phyloP scores from a whole-genome alignment of 2,329 filamentous ascomycete genomes.

The Capronia coronata region DNA sequence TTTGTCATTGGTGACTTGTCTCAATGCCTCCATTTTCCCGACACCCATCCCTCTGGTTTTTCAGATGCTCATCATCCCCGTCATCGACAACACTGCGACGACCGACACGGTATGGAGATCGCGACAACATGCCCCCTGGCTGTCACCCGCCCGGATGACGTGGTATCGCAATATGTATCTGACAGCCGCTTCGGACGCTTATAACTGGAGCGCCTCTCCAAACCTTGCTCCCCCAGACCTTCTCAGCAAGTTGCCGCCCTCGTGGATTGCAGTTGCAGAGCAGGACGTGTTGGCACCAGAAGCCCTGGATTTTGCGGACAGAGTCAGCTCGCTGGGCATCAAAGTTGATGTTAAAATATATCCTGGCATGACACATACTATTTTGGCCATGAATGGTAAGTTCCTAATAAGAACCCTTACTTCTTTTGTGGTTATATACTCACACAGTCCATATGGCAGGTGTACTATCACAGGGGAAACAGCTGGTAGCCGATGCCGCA shows the following conservation, averaged over 20 bases:
- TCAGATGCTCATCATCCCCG: constrained; percentile 8
- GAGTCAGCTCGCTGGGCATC: constrained; percentile 43
- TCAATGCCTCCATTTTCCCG: constrained; percentile 37
- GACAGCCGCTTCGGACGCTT: constrained; percentile 41
- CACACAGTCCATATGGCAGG: neutral
- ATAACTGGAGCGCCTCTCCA: constrained; percentile 49
- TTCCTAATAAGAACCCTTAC: neutral
- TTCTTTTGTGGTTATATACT: neutral
- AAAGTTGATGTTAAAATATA: constrained; percentile 45
- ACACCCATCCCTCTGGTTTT: constrained; percentile 1
- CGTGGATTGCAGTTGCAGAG: constrained; percentile 49
- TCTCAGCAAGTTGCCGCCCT: constrained; percentile 46
- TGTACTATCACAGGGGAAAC: constrained; percentile 1
- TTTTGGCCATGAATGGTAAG: constrained; percentile 50
- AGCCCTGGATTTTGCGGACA: constrained; percentile 46
- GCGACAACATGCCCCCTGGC: constrained; percentile 30
- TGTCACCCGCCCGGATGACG: constrained; percentile 34
- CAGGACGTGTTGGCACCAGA: constrained; percentile 51
- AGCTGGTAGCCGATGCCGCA: neutral
- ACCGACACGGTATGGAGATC: constrained; percentile 27
- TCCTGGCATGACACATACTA: constrained; percentile 52
- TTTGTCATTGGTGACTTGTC: constrained; percentile 47
- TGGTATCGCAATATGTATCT: constrained; percentile 55
- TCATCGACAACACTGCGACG: constrained; percentile 7
- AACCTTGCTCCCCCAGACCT: constrained; percentile 45